Evolutionary conservation across 768 basidiomycete genomes (phyloP).

Genomic region (Panus rudis): DNA sequence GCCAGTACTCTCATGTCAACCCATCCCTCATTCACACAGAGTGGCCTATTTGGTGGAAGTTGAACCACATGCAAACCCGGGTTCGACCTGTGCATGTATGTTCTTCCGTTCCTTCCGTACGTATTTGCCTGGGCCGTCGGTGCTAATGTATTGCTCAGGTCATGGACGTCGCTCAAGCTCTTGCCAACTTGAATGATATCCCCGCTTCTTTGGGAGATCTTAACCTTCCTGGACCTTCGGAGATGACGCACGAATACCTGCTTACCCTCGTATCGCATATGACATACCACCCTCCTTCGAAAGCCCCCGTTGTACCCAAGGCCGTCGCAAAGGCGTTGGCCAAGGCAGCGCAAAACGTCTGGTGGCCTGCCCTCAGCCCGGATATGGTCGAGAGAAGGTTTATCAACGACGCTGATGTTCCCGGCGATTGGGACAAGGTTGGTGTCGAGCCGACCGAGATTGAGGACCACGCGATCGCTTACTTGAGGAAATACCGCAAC

Average conservation of each 20-base stretch:
- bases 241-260: conserved; percentile 76
- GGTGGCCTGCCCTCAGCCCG: conserved; percentile 90
- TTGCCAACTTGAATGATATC: conserved; percentile 66
- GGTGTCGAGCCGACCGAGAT: conserved; percentile 79
- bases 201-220: conserved; percentile 61
- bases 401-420: conserved; percentile 69
- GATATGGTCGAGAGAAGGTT: conserved; percentile 88
- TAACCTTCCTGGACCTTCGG: conserved; percentile 83
- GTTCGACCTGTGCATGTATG: conserved; percentile 85
- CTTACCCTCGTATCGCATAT: conserved; percentile 72
- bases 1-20: conserved; percentile 9
- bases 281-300: conserved; percentile 68
- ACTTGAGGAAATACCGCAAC: conserved; percentile 82
- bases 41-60: conserved; percentile 90
- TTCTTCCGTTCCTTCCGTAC: too few species aligned
- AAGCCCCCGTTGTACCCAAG: conserved; percentile 74
- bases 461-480: conserved; percentile 84
- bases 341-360: conserved; percentile 55
- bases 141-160: conserved; percentile 50
- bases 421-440: conserved; percentile 78
- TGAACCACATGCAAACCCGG: conserved; percentile 83
- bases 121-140: conserved; percentile 7
- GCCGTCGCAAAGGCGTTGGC: conserved; percentile 57
- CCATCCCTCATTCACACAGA: conserved; percentile 45
- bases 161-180: conserved; percentile 87